These are phyloP conservation scores for Picochlorum sp. DNA, from an alignment of 139 green algal species.

Conservation along the genomic window DNA sequence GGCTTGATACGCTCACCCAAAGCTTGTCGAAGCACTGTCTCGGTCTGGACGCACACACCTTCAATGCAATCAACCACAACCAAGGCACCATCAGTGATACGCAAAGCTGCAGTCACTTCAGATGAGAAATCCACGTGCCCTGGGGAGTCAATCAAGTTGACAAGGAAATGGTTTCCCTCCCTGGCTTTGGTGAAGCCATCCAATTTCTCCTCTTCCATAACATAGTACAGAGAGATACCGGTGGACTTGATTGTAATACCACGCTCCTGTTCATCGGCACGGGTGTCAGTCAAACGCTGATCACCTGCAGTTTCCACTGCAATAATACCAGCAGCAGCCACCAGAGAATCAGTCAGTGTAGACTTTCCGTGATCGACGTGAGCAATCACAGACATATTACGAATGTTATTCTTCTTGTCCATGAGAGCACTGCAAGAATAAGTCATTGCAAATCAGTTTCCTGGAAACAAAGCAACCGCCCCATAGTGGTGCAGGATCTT, in stretches of 20 bases:
- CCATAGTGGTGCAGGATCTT: too few relatives aligned
- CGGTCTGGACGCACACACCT: slow-evolving; percentile 99
- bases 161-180: slow-evolving; percentile 86
- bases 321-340: slow-evolving; percentile 98
- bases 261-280: slow-evolving; percentile 95
- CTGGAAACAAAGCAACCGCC: too few relatives aligned
- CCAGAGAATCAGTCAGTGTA: slow-evolving; percentile 93
- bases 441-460: background rate
- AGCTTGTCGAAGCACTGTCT: slow-evolving; percentile 97
- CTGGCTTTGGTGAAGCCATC: slow-evolving; percentile 60
- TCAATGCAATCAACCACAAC: slow-evolving; percentile 99
- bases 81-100: slow-evolving; percentile 97
- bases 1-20: slow-evolving; percentile 94
- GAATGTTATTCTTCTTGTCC: slow-evolving; percentile 90
- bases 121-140: slow-evolving; percentile 98
- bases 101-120: slow-evolving; percentile 96
- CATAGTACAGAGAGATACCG: slow-evolving; percentile 97
- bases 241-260: slow-evolving; percentile 99
- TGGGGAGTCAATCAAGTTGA: slow-evolving; percentile 99
- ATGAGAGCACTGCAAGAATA: slow-evolving; percentile 44
- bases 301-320: slow-evolving; percentile 87
- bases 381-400: slow-evolving; percentile 83
- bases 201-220: slow-evolving; percentile 72
- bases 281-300: slow-evolving; percentile 87
- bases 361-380: slow-evolving; percentile 93